Evolutionary conservation across 306 rosid genomes (phyloP).

Genomic region (Rosa lucieae): DNA sequence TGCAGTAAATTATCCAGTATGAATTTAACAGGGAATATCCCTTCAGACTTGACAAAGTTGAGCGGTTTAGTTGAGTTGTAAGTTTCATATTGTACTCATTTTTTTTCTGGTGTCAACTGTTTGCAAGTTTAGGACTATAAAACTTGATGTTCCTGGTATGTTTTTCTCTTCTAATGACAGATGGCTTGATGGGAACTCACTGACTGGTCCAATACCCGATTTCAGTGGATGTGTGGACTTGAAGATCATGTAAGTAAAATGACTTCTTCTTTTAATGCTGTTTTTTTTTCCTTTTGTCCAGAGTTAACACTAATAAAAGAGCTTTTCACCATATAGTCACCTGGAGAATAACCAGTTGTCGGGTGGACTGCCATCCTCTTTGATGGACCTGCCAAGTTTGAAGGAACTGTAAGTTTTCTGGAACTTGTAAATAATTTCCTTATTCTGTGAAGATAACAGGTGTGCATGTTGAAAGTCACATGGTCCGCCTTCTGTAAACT

Average conservation of each 20-base stretch:
- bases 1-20: slow-evolving; percentile 69
- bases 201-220: slow-evolving; percentile 80
- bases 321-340: slow-evolving; percentile 61
- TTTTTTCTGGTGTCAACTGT: slow-evolving; percentile 14
- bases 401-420: slow-evolving; percentile 71
- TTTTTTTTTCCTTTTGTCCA: neutral
- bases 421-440: slow-evolving; percentile 19
- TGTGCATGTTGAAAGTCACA: neutral
- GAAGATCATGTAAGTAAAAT: slow-evolving; percentile 66
- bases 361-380: slow-evolving; percentile 65
- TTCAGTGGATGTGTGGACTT: slow-evolving; percentile 69
- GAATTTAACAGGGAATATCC: slow-evolving; percentile 80
- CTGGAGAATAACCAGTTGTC: slow-evolving; percentile 87
- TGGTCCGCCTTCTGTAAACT: neutral
- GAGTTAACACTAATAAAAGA: slow-evolving; percentile 33
- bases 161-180: slow-evolving; percentile 35
- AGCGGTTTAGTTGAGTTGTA: slow-evolving; percentile 80
- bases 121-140: slow-evolving; percentile 21
- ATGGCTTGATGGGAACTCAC: slow-evolving; percentile 59
- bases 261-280: slow-evolving; percentile 19
- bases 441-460: neutral
- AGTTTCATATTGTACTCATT: slow-evolving; percentile 40
- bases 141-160: neutral
- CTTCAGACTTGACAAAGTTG: slow-evolving; percentile 67
- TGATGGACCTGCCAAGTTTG: slow-evolving; percentile 70